Evolutionary conservation across 225 moss, liverwort and hornwort species (phyloP).

Genomic region (Pseudisothecium myosuroides): DNA sequence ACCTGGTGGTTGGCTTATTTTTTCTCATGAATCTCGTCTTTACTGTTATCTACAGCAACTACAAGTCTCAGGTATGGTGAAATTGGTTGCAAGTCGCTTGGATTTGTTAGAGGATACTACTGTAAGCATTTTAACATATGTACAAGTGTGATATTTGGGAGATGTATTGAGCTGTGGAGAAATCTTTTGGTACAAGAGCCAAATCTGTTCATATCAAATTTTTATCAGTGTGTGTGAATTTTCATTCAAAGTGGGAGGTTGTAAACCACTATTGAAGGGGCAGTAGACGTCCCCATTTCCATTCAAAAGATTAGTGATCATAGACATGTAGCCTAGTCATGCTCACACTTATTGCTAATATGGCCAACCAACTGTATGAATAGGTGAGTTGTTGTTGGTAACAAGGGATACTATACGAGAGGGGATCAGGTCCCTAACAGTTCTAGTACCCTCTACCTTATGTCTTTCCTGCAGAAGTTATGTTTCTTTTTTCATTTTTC

Average conservation of each 20-base stretch:
- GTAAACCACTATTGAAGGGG: neutral
- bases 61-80: conserved; percentile 62
- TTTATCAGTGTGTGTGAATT: neutral
- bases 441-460: neutral
- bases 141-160: neutral
- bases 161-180: neutral
- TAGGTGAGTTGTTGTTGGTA: neutral
- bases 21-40: conserved; percentile 75
- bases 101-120: neutral
- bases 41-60: conserved; percentile 66
- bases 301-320: neutral
- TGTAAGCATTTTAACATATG: neutral
- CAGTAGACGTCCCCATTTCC: neutral
- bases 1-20: conserved; percentile 53
- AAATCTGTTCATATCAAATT: neutral
- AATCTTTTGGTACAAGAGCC: neutral
- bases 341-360: neutral
- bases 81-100: neutral
- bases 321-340: neutral
- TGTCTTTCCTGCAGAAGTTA: neutral
- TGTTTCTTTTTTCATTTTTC: neutral
- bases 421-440: neutral
- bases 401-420: neutral
- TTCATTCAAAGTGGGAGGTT: neutral
- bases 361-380: neutral